Conservation (phyloP, 306 rosid species). For the Acacia melanoxylon region DNA sequence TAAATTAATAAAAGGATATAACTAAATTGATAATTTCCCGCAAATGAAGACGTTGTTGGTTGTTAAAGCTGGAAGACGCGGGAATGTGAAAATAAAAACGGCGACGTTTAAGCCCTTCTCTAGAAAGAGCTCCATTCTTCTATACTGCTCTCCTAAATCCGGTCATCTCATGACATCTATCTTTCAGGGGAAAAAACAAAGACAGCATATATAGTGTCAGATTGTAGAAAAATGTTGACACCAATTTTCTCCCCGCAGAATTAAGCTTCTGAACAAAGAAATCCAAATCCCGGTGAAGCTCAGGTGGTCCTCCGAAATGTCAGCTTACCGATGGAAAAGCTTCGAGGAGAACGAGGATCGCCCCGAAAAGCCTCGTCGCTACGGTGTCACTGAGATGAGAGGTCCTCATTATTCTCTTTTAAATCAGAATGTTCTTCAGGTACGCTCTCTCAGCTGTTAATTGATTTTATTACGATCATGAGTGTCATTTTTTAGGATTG, state of each 20-base stretch:
- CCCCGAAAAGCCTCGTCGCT: conserved; percentile 81
- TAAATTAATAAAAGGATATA: no score
- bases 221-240: background rate
- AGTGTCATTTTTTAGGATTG: background rate
- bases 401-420: conserved; percentile 63
- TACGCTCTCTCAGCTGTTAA: background rate
- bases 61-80: background rate
- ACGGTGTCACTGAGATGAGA: conserved; percentile 86
- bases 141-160: background rate
- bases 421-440: conserved; percentile 70
- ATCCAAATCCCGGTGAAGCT: background rate
- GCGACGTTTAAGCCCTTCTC: conserved; percentile 12
- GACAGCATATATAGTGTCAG: background rate
- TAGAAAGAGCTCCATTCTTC: conserved; percentile 39
- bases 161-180: background rate
- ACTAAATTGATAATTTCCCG: no score
- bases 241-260: background rate
- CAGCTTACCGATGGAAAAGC: conserved; percentile 73
- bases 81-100: background rate
- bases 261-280: background rate
- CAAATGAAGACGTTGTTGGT: no score
- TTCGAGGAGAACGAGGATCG: conserved; percentile 87
- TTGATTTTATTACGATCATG: background rate
- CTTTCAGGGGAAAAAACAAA: background rate
- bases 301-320: conserved; percentile 31